phyloP scores from a whole-genome alignment of 1,284 basidiomycete genomes.

The Peniophora sp. region DNA sequence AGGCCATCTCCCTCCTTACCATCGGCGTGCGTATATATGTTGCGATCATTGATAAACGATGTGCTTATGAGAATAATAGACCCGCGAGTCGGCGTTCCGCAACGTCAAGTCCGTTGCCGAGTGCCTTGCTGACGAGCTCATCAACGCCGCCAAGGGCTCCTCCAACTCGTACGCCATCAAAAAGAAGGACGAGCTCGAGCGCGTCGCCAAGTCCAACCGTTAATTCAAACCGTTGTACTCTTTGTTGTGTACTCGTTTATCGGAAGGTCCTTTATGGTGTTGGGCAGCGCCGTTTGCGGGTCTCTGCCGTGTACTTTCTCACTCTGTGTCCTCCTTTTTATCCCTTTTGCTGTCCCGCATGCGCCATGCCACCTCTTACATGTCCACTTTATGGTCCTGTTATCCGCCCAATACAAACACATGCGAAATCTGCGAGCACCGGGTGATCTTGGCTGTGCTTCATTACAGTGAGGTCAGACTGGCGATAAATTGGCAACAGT shows the following conservation, averaged over 20 bases:
- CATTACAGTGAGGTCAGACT: too few relatives aligned
- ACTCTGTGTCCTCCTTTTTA: background rate
- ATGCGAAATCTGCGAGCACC: too few relatives aligned
- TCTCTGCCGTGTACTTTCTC: slow-evolving; percentile 8
- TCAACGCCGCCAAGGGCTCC: slow-evolving; percentile 99
- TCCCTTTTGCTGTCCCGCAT: background rate
- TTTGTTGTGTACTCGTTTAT: background rate
- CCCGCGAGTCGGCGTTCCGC: slow-evolving; percentile 99
- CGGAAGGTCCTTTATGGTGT: background rate
- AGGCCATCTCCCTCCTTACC: slow-evolving; percentile 93
- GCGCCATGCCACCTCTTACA: background rate
- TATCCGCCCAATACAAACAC: too few relatives aligned
- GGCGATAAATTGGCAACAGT: too few relatives aligned
- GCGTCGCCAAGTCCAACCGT: slow-evolving; percentile 99
- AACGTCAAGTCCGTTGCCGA: slow-evolving; percentile 99
- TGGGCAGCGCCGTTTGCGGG: slow-evolving; percentile 1
- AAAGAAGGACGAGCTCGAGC: slow-evolving; percentile 97
- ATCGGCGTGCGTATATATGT: slow-evolving; percentile 66
- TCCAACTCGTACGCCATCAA: slow-evolving; percentile 99
- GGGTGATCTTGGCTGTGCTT: too few relatives aligned
- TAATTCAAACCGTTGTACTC: slow-evolving; percentile 35
- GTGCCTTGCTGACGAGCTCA: slow-evolving; percentile 98
- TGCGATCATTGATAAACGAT: slow-evolving; percentile 7
- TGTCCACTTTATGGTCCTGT: background rate
- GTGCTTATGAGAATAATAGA: slow-evolving; percentile 36